Evolutionary conservation across 2,329 filamentous ascomycete species (phyloP), one percentile per base, ranked within the genome.

Genomic region (Pyrenophora teres): DNA sequence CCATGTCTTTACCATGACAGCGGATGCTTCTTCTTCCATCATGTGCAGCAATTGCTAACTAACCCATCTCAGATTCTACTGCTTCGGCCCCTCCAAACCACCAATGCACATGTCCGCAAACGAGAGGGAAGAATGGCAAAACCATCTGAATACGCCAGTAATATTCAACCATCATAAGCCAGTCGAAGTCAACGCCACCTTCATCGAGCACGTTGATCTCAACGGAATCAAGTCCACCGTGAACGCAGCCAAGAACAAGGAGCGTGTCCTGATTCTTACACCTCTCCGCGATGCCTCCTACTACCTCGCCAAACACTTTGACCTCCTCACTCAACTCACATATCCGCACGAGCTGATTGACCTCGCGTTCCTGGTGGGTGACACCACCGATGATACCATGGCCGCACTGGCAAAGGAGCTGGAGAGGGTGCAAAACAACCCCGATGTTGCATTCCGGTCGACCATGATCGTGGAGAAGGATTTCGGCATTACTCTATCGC

Each of bases 331-430:
- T 56, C 86, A 94, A 73, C 82, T 99, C 61, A 92, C 90, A 3
- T 99, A 99, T 71, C 94, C 94, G 10, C 94, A 99, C 76, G 83
- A 94, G 59, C 83, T 99, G 50, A 97, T 99, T 70, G 94, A 99
- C 71, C 82, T 99, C 44, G 94, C 86, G 19, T 99, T 99, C 77
- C 84, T 99, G 21, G 91, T 99, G 47, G 90, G 92, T 61, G 94
- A 99, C 74, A 93, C 89, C 49, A 85, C 81, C 35, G 94, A 99
- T 71, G 92, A 97, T 67, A 99, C 94, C 1, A 78, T 96, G 39
- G 91, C 90, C n/a, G 84, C 91, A 7, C 82, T 99, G 37, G 83
- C 89, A 2, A 85, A 87, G 56, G 94, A 99, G 76, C 80, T 97
- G 54, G 87, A 96, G 60, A 86, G 93, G 48, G 85, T 97, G 47